Percentiles rank a stretch among this genome's conserved stretches.
Evolutionary conservation across 2,329 filamentous ascomycete genomes (phyloP).

Genomic region (Orbilia blumenaviensis): DNA sequence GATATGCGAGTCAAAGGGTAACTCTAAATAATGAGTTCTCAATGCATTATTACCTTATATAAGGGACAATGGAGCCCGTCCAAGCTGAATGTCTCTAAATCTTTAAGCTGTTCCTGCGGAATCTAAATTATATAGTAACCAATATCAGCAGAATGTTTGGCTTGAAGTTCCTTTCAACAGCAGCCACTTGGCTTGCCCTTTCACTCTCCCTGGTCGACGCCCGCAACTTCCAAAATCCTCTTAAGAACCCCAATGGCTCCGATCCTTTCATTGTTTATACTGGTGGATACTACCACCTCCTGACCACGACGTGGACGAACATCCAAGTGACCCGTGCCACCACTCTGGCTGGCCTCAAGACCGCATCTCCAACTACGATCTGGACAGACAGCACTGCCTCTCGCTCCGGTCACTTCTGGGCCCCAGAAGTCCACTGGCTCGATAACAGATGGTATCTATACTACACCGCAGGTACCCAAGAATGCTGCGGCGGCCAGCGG

Average conservation of each 20-base stretch:
- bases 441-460: conserved; percentile 66
- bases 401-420: conserved; percentile 69
- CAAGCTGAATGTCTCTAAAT: neutral
- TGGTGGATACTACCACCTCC: conserved; percentile 68
- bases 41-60: neutral
- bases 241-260: conserved; percentile 65
- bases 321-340: conserved; percentile 67
- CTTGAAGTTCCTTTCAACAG: conserved; percentile 11
- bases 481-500: conserved; percentile 65
- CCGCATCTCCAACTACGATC: conserved; percentile 65
- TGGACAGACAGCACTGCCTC: conserved; percentile 64
- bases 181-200: conserved; percentile 33
- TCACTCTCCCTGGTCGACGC: conserved; percentile 26
- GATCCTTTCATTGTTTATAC: conserved; percentile 68
- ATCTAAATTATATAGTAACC: neutral
- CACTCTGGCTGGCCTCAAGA: conserved; percentile 68
- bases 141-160: conserved; percentile 22
- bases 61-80: neutral
- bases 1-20: neutral
- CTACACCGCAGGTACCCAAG: conserved; percentile 66
- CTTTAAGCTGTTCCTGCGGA: neutral
- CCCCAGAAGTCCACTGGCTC: conserved; percentile 61
- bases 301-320: conserved; percentile 68
- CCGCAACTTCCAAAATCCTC: conserved; percentile 65
- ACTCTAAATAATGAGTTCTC: neutral